These are phyloP conservation scores for Inosperma sp. DNA, from an alignment of 768 basidiomycete genomes.

Conservation along the genomic window DNA sequence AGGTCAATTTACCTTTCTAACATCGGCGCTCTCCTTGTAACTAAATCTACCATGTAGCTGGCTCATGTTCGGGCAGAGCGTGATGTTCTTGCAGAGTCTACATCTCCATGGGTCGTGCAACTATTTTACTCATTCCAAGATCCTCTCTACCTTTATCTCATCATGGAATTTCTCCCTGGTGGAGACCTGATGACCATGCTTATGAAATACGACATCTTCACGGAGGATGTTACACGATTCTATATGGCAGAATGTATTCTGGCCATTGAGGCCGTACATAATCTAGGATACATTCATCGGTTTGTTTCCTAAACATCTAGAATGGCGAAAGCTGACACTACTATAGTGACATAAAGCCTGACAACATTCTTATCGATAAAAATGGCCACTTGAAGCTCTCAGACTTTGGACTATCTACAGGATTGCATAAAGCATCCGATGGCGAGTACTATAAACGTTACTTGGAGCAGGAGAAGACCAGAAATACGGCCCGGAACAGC, in stretches of 20 bases:
- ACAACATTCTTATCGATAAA: slow-evolving; percentile 97
- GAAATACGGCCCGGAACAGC: slow-evolving; percentile 75
- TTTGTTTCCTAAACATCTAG: slow-evolving; percentile 31
- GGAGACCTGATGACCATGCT: slow-evolving; percentile 99
- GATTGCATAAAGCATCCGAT: slow-evolving; percentile 94
- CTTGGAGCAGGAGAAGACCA: slow-evolving; percentile 70
- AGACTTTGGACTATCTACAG: slow-evolving; percentile 97
- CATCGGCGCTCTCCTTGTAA: slow-evolving; percentile 1
- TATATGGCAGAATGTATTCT: slow-evolving; percentile 99
- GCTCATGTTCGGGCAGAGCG: slow-evolving; percentile 97
- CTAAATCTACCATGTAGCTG: slow-evolving; percentile 47
- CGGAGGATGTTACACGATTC: slow-evolving; percentile 96
- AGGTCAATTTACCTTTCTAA: slow-evolving; percentile 50
- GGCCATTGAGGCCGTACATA: slow-evolving; percentile 97
- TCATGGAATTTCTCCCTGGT: slow-evolving; percentile 85
- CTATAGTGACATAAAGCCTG: slow-evolving; percentile 93
- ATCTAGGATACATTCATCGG: slow-evolving; percentile 99
- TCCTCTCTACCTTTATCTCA: slow-evolving; percentile 89
- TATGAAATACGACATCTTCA: slow-evolving; percentile 99
- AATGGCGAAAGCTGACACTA: slow-evolving; percentile 1
- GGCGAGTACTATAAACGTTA: slow-evolving; percentile 91
- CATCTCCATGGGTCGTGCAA: slow-evolving; percentile 96
- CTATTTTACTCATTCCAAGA: slow-evolving; percentile 99
- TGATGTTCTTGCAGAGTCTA: slow-evolving; percentile 93
- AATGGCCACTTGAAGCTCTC: slow-evolving; percentile 96